Evolutionary conservation across 768 basidiomycete genomes (phyloP), one percentile per base, ranked within the genome.

Genomic region (Kwoniella newhampshirensis): DNA sequence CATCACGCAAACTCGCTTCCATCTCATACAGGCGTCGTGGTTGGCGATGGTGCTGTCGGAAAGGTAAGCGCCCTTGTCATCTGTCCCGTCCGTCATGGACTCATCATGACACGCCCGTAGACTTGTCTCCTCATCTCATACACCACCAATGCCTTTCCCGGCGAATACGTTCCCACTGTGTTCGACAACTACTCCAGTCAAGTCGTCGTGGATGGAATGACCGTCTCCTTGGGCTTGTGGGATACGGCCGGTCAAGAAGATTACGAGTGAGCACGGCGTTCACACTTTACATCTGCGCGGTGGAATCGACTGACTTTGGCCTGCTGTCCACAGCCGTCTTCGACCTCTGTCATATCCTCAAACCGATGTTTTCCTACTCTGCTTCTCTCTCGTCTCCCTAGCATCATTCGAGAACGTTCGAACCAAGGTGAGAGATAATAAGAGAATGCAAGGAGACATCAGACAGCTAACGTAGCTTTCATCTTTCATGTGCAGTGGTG

Each of bases 61-160:
- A 97, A 96, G 88, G 91, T 86, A 68, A 72, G 84, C 78, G 21
- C 49, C 13, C 40, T 36, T 6, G 27, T 32, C 23, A 25, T 5
- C 74, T 51, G 51, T 55, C 56, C 45, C 15, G 40, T 46, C 30
- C 26, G 44, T 11, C 21, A 6, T 39, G 21, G 20, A 32, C 25
- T 27, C 46, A 9, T 23, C 23, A 27, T 42, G 23, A 25, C 41
- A 37, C 45, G 6, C 26, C 26, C 71, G 21, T 25, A 98, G 96
- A 98, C 96, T 52, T 99, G 96, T 79, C 85, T 99, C 59, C 84
- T 99, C 71, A 99, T 99, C 76, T 98, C 94, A 50, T 99, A 99
- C 81, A 99, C 96, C 66, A 99, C 96, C 65, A 93, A 94, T 80
- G 90, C 93, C 39, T 94, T 93, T 78, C 91, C 91, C 58, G 70